A percentile compares a stretch with the other conserved stretches of the same genome.
phyloP scores from a whole-genome alignment of 192 early-diverging fungal genomes.

The Kappamyces sp. region DNA sequence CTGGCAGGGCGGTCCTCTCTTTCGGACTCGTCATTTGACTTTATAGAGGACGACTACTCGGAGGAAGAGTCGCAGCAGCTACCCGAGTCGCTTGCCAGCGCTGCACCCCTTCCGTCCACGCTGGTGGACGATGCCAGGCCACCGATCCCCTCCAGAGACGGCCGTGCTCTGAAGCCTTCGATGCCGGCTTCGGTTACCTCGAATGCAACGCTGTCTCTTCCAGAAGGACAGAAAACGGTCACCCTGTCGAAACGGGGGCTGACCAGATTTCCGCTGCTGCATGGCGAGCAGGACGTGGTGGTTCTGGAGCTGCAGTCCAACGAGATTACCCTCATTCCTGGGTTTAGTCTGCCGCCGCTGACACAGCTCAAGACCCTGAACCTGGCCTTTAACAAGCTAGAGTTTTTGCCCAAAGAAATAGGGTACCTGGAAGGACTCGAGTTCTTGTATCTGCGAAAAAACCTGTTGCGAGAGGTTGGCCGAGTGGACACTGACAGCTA shows the following conservation, averaged over 20 bases:
- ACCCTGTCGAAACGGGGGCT: not conserved
- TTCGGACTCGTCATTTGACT: too few relatives aligned
- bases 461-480: not conserved
- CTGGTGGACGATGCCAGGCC: too few relatives aligned
- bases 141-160: too few relatives aligned
- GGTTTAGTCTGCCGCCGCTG: not conserved
- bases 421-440: not conserved
- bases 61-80: too few relatives aligned
- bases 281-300: slow-evolving; percentile 2
- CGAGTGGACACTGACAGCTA: not conserved
- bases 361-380: slow-evolving; percentile 8
- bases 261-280: slow-evolving; percentile 4
- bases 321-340: slow-evolving; percentile 2
- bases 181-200: too few relatives aligned
- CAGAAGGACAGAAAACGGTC: too few relatives aligned
- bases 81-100: too few relatives aligned
- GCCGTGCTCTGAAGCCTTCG: too few relatives aligned
- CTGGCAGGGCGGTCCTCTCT: too few relatives aligned
- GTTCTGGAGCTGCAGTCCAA: slow-evolving; percentile 3
- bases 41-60: too few relatives aligned
- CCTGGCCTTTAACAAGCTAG: slow-evolving; percentile 10
- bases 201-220: too few relatives aligned
- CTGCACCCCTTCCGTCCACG: too few relatives aligned
- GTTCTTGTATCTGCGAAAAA: slow-evolving; percentile 7
- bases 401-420: slow-evolving; percentile 8